Conservation (phyloP, 257 asterid species). For the Solanum peruvianum region DNA sequence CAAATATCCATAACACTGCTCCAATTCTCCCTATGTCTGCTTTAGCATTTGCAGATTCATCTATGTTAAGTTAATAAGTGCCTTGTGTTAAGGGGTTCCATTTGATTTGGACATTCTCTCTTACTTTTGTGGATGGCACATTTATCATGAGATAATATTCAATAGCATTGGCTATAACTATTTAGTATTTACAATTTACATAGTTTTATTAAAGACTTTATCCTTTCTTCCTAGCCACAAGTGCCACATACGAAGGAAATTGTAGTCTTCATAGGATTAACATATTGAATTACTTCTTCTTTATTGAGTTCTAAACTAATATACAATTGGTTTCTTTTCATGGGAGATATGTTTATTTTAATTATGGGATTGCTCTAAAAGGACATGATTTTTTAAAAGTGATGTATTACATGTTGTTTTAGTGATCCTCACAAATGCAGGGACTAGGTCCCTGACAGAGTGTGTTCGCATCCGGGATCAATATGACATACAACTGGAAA, state of each 20-base stretch:
- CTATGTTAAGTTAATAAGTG: neutral
- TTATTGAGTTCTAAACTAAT: neutral
- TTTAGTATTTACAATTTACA: neutral
- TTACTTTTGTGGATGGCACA: neutral
- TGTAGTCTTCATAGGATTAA: neutral
- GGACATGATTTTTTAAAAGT: neutral
- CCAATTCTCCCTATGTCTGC: neutral
- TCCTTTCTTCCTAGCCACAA: neutral
- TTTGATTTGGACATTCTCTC: neutral
- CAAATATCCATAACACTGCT: neutral
- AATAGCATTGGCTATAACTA: neutral
- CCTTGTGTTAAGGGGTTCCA: neutral
- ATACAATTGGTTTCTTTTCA: neutral
- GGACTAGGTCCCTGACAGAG: too few species aligned
- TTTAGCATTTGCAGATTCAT: neutral
- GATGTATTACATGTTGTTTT: too few species aligned
- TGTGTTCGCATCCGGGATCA: too few species aligned
- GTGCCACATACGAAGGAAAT: neutral
- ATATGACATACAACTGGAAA: too few species aligned
- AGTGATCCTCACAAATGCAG: too few species aligned
- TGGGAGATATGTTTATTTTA: neutral
- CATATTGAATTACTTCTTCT: neutral
- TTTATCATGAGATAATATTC: neutral
- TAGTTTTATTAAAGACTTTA: neutral
- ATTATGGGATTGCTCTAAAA: neutral